Base-by-base conservation (phyloP, 2,329 filamentous ascomycete species). In the Aspergillus candidus region DNA sequence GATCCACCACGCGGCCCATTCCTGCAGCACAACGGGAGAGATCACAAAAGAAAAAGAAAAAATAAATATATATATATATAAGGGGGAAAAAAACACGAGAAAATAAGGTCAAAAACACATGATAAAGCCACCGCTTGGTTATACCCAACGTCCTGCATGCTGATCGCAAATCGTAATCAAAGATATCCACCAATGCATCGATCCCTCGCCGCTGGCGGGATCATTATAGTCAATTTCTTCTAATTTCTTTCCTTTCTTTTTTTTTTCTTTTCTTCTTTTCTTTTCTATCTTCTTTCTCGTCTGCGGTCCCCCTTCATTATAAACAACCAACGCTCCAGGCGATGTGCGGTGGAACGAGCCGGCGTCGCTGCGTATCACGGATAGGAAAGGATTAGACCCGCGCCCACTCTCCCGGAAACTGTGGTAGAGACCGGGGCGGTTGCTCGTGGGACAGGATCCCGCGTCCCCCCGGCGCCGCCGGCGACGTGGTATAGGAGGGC, bases 331-430 rank as follows among this genome's bases (percentile, higher is more conserved):
- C 22, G 22, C 22, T 27, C 22, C 22, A 27, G 22, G 22, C 22
- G 22, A 27, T 27, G 22, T 27, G 22, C 8, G 22, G 22, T 27
- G 22, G 22, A 27, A 27, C 22, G 22, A 27, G 22, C 22, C 4
- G 22, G 22, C 8, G 7, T 27, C 22, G 22, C 7, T 27, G 7
- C 22, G 22, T 27, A 27, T 27, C 8, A 27, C 6, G 22, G 22
- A 27, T 27, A 10, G 22, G 22, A 10, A 27, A 27, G 10, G 6
- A 45, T 27, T 45, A 38, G n/a, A 31, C 34, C 8, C 50, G 55
- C 17, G 48, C 34, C 54, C 54, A 57, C 31, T 45, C n/a, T 7
- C 44, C 48, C 8, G 52, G 41, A 35, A 43, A 42, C 32, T 51
- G 52, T 30, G 51, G 41, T 32, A 54, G 34, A 13, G 44, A 39